Evolutionary conservation across 106 monocot genomes (phyloP), one percentile per base, ranked within the genome.

Genomic region (Dendrobium nobile): DNA sequence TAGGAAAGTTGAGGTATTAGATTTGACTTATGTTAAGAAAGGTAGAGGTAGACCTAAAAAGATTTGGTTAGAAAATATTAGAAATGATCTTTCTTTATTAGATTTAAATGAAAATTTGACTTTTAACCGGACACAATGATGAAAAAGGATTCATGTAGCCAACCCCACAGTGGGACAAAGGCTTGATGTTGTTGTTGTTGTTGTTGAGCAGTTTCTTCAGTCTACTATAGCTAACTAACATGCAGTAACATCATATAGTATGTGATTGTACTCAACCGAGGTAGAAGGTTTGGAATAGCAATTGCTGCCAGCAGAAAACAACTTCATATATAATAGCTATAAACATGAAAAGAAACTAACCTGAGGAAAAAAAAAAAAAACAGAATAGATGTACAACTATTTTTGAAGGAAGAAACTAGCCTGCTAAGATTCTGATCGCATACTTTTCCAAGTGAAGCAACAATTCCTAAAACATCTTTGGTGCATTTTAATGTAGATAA

Each of bases 381-480:
- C 37, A 75, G 18, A 9, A 75, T 54, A 24, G 9, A 16, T 54
- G 17, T 54, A 18, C 26, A 19, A 27, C 9, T 6, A 67, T 43
- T 70, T 70, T 67, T 33, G 37, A 70, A 70, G 1, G 70, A 37
- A 61, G 0, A 76, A 79, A 54, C 43, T 84, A 70, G 89, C 96
- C 93, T 90, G 86, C 89, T 96, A 78, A 96, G 80, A 65, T 96
- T 93, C 40, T 85, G 90, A 86, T 96, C 88, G 44, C 79, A 80
- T 77, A 92, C 87, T 89, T 86, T 90, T 72, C 90, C 89, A 82
- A 96, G 88, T 70, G 84, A 88, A 47, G 92, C 91, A 24, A 96
- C 90, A 75, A 93, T 77, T 78, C 96, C 96, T 18, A 93, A 67
- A 24, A 93, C 85, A 84, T 93, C 92, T 82, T 90, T 96, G n/a